Evolutionary conservation across 2,329 filamentous ascomycete species (phyloP), one percentile per base, ranked within the genome.

Genomic region (Paracorniculantispora psalliotae): DNA sequence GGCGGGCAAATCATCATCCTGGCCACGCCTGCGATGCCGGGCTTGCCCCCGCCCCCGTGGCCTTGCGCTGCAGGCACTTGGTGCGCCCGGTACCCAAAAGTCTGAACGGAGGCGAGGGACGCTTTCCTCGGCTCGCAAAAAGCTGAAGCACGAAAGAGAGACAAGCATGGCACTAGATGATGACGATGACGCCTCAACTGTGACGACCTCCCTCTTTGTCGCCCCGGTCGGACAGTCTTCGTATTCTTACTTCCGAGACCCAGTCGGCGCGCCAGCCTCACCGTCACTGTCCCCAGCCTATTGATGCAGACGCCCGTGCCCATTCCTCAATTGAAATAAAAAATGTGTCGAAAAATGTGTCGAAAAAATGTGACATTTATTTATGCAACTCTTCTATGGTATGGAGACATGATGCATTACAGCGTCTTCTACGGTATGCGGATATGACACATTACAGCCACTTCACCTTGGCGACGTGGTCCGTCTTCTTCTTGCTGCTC

Each of bases 381-480:
- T n/a, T n/a, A n/a, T n/a, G n/a, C n/a, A n/a, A n/a, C n/a, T n/a
- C n/a, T n/a, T n/a, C n/a, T n/a, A n/a, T n/a, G n/a, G n/a, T 35
- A 19, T 19, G 23, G 6, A 37, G 5, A 19, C 30, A 39, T 3
- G 2, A 10, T n/a, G 7, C 50, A 21, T 61, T 71, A 84, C 62
- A 94, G 76, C 66, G 93, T 94, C 71, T 89, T 92, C 85, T n/a
- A n/a, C n/a, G n/a, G n/a, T 35, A 19, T 19, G 23, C 13, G 25
- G 5, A 19, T 43, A 39, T 3, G 2, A 10, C 15, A 13, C 50
- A 21, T 61, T 71, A 84, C 62, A 94, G 76, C 66, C 93, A 94
- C 71, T 89, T 92, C 85, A 92, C 80, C 77, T 97, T 97, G 41
- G 91, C 87, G 65, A 97, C 78, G 74, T 97, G 93, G 71, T 97